phyloP scores from a whole-genome alignment of 2,329 filamentous ascomycete species.

The Botrytis deweyae region DNA sequence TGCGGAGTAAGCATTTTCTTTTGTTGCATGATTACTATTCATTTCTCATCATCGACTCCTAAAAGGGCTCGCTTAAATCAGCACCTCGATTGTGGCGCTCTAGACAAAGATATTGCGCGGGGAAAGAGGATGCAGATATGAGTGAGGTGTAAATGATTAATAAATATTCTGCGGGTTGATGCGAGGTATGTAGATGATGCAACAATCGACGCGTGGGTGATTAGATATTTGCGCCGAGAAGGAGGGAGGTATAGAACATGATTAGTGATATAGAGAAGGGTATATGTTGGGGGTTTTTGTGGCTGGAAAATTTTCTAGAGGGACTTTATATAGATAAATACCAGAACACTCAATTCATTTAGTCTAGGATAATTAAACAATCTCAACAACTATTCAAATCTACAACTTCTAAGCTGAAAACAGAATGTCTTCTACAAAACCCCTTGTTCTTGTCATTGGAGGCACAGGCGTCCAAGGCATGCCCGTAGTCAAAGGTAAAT shows the following conservation, averaged over 20 bases:
- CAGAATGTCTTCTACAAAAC: constrained; percentile 35
- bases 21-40: constrained; percentile 15
- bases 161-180: not conserved
- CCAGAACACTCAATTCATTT: too few relatives aligned
- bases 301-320: not conserved
- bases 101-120: not conserved
- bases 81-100: constrained; percentile 6
- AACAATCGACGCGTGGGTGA: not conserved
- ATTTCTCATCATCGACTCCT: not conserved
- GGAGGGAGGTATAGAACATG: not conserved
- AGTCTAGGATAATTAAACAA: not conserved
- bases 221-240: not conserved
- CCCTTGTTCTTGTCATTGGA: constrained; percentile 53
- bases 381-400: not conserved
- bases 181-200: not conserved
- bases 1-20: constrained; percentile 5
- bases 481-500: constrained; percentile 40
- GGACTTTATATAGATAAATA: not conserved
- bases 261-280: constrained; percentile 10
- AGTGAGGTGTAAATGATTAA: not conserved
- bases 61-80: constrained; percentile 9
- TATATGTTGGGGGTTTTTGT: not conserved
- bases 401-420: not conserved
- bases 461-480: constrained; percentile 44
- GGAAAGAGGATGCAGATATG: not conserved